These are phyloP conservation scores for Pythium grandisporangium DNA, from an alignment of 352 stramenopile species.

Conservation along the genomic window DNA sequence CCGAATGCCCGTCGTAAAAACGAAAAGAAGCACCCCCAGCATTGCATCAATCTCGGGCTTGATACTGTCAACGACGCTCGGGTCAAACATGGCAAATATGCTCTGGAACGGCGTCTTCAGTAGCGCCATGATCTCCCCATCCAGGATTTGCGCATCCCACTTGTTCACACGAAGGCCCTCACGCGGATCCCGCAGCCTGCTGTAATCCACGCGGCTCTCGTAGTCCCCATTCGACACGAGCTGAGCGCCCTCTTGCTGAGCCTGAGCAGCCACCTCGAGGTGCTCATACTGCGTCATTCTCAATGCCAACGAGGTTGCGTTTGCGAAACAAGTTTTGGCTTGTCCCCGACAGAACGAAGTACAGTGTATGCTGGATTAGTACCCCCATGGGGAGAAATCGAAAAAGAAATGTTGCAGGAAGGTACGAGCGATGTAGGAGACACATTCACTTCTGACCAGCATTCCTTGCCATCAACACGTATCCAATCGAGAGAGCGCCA, in stretches of 20 bases:
- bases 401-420: constrained; percentile 9
- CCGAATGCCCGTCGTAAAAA: constrained; percentile 49
- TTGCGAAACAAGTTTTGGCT: neutral
- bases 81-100: constrained; percentile 77
- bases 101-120: constrained; percentile 65
- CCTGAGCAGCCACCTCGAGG: constrained; percentile 13
- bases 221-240: neutral
- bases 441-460: too few relatives aligned
- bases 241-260: constrained; percentile 23
- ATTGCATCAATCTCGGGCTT: constrained; percentile 69
- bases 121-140: constrained; percentile 66
- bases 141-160: constrained; percentile 74
- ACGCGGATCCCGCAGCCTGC: constrained; percentile 24
- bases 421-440: too few relatives aligned
- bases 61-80: constrained; percentile 44
- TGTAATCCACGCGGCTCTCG: constrained; percentile 27
- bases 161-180: constrained; percentile 71
- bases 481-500: constrained; percentile 17
- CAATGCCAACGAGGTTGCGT: too few relatives aligned
- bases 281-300: constrained; percentile 16
- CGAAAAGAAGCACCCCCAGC: constrained; percentile 44
- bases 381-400: neutral
- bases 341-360: constrained; percentile 8
- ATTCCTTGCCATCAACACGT: too few relatives aligned
- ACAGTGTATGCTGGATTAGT: constrained; percentile 2